A percentile compares a stretch with the other conserved stretches of the same genome.
These are phyloP conservation scores for Trametopsis cervina DNA, from an alignment of 768 basidiomycete genomes.

Conservation along the genomic window DNA sequence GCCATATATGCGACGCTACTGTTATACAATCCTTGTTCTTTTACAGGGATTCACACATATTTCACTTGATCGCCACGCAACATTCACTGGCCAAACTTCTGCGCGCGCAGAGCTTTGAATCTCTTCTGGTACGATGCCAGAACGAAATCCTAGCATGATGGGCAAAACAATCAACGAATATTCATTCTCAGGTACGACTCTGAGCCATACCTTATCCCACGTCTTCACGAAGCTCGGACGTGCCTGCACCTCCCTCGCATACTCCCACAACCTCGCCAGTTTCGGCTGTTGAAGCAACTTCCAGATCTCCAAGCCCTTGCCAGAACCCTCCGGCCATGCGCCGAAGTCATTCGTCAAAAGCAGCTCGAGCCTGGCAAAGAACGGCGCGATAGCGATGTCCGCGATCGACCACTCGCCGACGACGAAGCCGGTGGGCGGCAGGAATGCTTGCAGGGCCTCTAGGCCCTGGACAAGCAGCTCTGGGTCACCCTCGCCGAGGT, in stretches of 20 bases:
- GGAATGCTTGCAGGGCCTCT: constrained; percentile 40
- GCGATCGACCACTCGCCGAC: constrained; percentile 48
- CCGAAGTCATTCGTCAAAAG: constrained; percentile 45
- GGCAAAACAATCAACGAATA: not conserved
- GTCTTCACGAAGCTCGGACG: constrained; percentile 51
- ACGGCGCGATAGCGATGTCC: constrained; percentile 54
- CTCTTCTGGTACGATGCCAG: constrained; percentile 16
- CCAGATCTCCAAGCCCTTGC: constrained; percentile 39
- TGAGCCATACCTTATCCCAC: constrained; percentile 41
- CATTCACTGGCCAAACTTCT: constrained; percentile 7
- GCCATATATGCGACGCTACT: too few species aligned
- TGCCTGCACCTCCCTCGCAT: constrained; percentile 38
- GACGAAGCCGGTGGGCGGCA: constrained; percentile 42
- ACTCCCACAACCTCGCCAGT: constrained; percentile 44
- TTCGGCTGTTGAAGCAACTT: constrained; percentile 37
- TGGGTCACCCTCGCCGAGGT: constrained; percentile 27
- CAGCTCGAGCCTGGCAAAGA: constrained; percentile 47
- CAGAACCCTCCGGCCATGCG: constrained; percentile 40
- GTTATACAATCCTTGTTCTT: too few species aligned
- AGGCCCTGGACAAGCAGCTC: constrained; percentile 36
- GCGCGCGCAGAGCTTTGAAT: constrained; percentile 11
- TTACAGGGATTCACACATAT: too few species aligned
- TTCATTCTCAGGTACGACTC: not conserved
- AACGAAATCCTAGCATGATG: constrained; percentile 16
- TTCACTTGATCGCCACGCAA: too few species aligned